Evolutionary conservation across 2,329 filamentous ascomycete genomes (phyloP).

Genomic region (Ophiocordyceps camponoti-floridani): DNA sequence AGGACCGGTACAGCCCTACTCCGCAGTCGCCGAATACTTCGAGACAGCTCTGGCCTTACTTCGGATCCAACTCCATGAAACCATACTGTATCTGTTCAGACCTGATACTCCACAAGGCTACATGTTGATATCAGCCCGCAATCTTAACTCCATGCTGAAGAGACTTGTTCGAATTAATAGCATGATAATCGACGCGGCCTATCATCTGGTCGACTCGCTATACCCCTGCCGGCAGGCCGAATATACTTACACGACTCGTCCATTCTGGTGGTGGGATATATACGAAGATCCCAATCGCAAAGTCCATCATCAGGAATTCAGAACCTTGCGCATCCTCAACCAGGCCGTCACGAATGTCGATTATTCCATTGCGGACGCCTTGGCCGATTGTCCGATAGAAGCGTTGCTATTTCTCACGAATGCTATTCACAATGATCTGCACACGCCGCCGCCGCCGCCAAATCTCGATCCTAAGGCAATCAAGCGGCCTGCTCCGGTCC

Average conservation of each 20-base stretch:
- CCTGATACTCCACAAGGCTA: neutral
- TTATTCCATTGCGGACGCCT: slow-evolving; percentile 14
- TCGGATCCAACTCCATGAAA: slow-evolving; percentile 4
- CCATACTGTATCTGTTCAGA: neutral
- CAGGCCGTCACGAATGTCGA: slow-evolving; percentile 13
- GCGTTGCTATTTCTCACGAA: slow-evolving; percentile 14
- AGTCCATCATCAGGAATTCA: slow-evolving; percentile 10
- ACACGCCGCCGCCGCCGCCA: slow-evolving; percentile 7
- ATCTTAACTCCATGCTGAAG: slow-evolving; percentile 4
- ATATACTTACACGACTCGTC: slow-evolving; percentile 15
- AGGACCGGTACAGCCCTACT: slow-evolving; percentile 7
- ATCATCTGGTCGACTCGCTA: slow-evolving; percentile 16
- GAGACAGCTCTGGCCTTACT: slow-evolving; percentile 9
- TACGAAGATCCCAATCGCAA: slow-evolving; percentile 15
- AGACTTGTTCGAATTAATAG: slow-evolving; percentile 10
- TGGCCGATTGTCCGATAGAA: slow-evolving; percentile 15
- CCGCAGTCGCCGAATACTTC: slow-evolving; percentile 14
- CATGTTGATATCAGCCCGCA: neutral
- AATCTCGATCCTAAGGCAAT: slow-evolving; percentile 13
- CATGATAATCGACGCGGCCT: slow-evolving; percentile 19
- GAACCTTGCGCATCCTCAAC: slow-evolving; percentile 10
- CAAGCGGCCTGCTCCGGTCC: slow-evolving; percentile 19
- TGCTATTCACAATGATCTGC: slow-evolving; percentile 12
- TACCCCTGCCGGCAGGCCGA: slow-evolving; percentile 15
- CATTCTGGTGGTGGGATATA: slow-evolving; percentile 23